Evolutionary conservation across 768 basidiomycete genomes (phyloP), one percentile per base, ranked within the genome.

Genomic region (Podaxis rugospora): DNA sequence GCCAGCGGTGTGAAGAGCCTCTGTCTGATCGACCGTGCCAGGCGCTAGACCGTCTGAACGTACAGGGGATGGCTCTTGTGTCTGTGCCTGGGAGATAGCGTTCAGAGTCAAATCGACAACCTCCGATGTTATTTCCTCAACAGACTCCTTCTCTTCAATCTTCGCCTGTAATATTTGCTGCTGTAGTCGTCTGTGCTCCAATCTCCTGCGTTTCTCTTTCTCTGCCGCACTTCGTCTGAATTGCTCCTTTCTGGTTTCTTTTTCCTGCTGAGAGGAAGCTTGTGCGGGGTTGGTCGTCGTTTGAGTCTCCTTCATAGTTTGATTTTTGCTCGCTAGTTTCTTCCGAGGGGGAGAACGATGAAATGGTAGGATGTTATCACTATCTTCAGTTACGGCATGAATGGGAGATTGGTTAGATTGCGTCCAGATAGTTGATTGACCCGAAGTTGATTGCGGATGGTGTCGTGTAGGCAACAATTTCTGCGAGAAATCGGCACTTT

Each of bases 141-240:
- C 10, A 10, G 59, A 18, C 46, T 47, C 46, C 35, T 47, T 51
- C 14, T 25, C 47, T 25, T 59, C 57, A 23, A 36, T 39, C 14
- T 37, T 61, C 23, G 32, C 35, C n/a, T 54, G 28, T 7, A 49
- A 16, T 1, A 49, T 14, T 11, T 47, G 25, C 53, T 53, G 52
- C 27, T 55, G 59, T 16, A 44, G 42, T 37, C 27, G 44, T 27
- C 4, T 61, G 44, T 54, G 52, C 5, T 55, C 53, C 23, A 25
- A 21, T 39, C 59, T 54, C 18, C 32, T 54, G 18, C 25, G 52
- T 37, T 39, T 61, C n/a, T 61, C 59, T 21, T 40, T 61, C 32
- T 61, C 44, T 18, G 25, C 25, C 18, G 52, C 52, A 35, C 53
- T 46, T 16, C 46, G 59, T 28, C 32, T 61, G n/a, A 54, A 61